Evolutionary conservation across 2,329 filamentous ascomycete species (phyloP).

Genomic region (Cryphonectria carpinicola): DNA sequence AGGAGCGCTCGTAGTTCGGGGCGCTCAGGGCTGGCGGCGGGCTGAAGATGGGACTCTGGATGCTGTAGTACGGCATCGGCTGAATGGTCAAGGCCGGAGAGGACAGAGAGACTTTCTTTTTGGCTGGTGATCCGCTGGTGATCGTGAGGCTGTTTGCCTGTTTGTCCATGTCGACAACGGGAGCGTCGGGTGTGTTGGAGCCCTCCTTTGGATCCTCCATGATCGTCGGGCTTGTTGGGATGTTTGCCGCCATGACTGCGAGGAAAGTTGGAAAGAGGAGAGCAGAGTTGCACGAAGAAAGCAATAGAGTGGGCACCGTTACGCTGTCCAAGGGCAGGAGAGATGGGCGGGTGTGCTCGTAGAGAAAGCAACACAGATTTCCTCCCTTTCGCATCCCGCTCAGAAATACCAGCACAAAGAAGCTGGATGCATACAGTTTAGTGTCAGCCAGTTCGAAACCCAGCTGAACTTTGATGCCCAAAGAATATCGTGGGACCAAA

Average conservation of each 20-base stretch:
- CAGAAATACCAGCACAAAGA: conserved; percentile 18
- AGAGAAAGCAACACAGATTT: background rate
- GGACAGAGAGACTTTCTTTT: background rate
- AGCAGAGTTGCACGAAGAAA: background rate
- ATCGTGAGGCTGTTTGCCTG: background rate
- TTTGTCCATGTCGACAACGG: background rate
- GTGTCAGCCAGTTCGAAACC: conserved; percentile 9
- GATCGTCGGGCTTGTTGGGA: conserved; percentile 6
- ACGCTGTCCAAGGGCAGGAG: background rate
- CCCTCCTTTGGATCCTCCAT: background rate
- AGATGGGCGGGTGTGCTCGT: background rate
- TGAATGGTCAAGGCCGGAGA: conserved; percentile 1
- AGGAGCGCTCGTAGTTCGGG: conserved; percentile 51
- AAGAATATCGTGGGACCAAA: background rate
- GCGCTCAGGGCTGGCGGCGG: conserved; percentile 47
- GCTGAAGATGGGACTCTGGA: conserved; percentile 36
- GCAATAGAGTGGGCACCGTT: background rate
- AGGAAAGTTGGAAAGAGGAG: background rate
- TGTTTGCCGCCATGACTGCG: conserved; percentile 4
- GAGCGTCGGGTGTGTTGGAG: background rate
- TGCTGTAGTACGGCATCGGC: background rate
- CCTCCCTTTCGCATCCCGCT: background rate
- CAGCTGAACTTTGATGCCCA: background rate
- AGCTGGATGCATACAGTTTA: conserved; percentile 21
- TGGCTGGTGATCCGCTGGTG: background rate